These are phyloP conservation scores for Narthecium ossifragum DNA, from an alignment of 106 monocot genomes.

Conservation along the genomic window DNA sequence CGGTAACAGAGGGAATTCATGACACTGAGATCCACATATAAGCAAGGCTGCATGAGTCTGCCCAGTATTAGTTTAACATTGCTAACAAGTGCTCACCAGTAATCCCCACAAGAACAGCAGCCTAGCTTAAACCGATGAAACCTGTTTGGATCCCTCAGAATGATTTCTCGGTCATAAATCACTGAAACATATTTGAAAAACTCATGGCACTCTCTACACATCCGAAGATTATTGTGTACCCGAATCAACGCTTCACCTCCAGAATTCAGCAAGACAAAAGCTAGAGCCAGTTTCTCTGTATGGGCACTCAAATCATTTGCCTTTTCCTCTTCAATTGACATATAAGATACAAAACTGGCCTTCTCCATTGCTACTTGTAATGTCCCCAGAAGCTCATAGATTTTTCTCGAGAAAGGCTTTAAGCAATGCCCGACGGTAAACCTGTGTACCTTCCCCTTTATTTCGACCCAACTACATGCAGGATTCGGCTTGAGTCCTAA, in stretches of 20 bases:
- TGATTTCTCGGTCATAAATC: slow-evolving; percentile 23
- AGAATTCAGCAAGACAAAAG: slow-evolving; percentile 19
- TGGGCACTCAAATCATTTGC: slow-evolving; percentile 34
- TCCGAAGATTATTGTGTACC: slow-evolving; percentile 38
- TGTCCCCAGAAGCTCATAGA: slow-evolving; percentile 15
- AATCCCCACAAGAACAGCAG: slow-evolving; percentile 36
- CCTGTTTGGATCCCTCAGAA: slow-evolving; percentile 43
- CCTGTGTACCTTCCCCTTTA: slow-evolving; percentile 26
- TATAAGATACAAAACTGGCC: slow-evolving; percentile 23
- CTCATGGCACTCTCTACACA: slow-evolving; percentile 35
- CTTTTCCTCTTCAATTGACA: slow-evolving; percentile 17
- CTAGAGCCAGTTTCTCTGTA: slow-evolving; percentile 42
- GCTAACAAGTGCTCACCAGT: too few relatives aligned
- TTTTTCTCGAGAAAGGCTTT: slow-evolving; percentile 14
- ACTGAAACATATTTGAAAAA: slow-evolving; percentile 30
- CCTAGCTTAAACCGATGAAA: slow-evolving; percentile 30
- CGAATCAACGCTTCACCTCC: slow-evolving; percentile 18
- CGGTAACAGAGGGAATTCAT: too few relatives aligned
- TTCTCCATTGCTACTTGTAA: slow-evolving; percentile 10
- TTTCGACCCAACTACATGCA: slow-evolving; percentile 44
- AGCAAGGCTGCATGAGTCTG: too few relatives aligned
- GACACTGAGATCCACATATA: too few relatives aligned
- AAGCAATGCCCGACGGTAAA: slow-evolving; percentile 25
- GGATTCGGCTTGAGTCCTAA: slow-evolving; percentile 24
- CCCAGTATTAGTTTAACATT: too few relatives aligned